Evolutionary conservation across 2,329 filamentous ascomycete species (phyloP), one percentile per base, ranked within the genome.

Genomic region (Thielaviopsis populi): DNA sequence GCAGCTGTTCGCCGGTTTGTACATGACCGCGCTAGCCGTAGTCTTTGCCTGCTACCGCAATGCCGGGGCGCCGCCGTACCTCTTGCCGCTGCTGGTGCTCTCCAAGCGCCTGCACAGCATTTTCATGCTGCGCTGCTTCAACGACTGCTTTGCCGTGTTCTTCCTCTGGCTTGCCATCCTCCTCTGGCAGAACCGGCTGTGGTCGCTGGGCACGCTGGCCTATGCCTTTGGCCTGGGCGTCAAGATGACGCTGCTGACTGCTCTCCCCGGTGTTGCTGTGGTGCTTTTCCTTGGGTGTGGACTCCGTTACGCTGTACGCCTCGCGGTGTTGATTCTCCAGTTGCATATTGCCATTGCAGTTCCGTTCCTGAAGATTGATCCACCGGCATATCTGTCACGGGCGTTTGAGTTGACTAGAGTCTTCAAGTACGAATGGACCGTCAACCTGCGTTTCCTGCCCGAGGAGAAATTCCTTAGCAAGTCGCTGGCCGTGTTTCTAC

Each of bases 361-460:
- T 53, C 90, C 91, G 0, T 97, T 96, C 74, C 72, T 88, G 24
- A 73, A 79, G 10, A 76, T 76, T 48, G 87, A 90, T 69, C 74
- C 84, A 22, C 74, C 75, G 66, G 88, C 86, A 33, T 99, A 99
- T 72, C 72, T 95, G 19, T 81, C 83, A 58, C 81, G 88, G 67
- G 91, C 94, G 0, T 99, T 99, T 72, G 91, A 99, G 75, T 80
- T 99, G 65, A 91, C 88, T 58, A 82, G 94, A 63, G 84, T 89
- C 69, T 99, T 99, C 75, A 80, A 96, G 70, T 97, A 92, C 79
- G 91, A 92, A 75, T 99, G 94, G 94, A 99, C 94, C 0, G 94
- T 99, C 69, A 99, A 99, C 74, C 99, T 94, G 94, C 85, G 91
- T 63, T 97, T 97, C 72, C 75, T 96, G n/a, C 86, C 88, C 17